phyloP scores from a whole-genome alignment of 2,329 filamentous ascomycete species.

The Hortaea sp. region DNA sequence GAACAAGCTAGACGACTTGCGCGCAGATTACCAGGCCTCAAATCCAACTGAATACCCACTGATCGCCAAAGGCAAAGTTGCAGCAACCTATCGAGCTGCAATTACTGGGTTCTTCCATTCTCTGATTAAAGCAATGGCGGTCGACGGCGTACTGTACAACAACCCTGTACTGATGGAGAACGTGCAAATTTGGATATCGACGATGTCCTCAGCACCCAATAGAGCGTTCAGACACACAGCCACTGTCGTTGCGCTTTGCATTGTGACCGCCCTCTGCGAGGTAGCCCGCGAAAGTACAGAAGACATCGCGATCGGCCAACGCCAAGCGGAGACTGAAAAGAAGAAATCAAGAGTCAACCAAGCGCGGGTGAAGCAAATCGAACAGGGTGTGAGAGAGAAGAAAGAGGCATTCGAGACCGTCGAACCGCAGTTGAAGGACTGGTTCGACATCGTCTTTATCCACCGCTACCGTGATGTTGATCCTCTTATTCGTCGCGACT shows the following conservation, averaged over 20 bases:
- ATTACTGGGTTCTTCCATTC: constrained; percentile 70
- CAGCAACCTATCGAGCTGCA: constrained; percentile 65
- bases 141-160: constrained; percentile 70
- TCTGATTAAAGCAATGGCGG: constrained; percentile 67
- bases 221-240: constrained; percentile 91
- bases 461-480: constrained; percentile 95
- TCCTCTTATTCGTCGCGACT: constrained; percentile 77
- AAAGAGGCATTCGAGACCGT: constrained; percentile 59
- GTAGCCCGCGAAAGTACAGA: constrained; percentile 62
- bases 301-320: constrained; percentile 63
- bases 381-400: constrained; percentile 61
- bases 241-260: constrained; percentile 70
- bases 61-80: constrained; percentile 68
- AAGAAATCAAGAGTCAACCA: constrained; percentile 69
- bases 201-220: constrained; percentile 79
- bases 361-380: constrained; percentile 61
- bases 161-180: constrained; percentile 74
- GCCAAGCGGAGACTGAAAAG: constrained; percentile 69
- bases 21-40: constrained; percentile 75
- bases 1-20: constrained; percentile 69
- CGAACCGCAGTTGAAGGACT: constrained; percentile 66
- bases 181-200: constrained; percentile 77
- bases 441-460: constrained; percentile 87
- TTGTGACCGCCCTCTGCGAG: constrained; percentile 67
- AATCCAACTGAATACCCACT: constrained; percentile 74